phyloP scores from a whole-genome alignment of 129 eudicot species.

The Tagetes erecta region DNA sequence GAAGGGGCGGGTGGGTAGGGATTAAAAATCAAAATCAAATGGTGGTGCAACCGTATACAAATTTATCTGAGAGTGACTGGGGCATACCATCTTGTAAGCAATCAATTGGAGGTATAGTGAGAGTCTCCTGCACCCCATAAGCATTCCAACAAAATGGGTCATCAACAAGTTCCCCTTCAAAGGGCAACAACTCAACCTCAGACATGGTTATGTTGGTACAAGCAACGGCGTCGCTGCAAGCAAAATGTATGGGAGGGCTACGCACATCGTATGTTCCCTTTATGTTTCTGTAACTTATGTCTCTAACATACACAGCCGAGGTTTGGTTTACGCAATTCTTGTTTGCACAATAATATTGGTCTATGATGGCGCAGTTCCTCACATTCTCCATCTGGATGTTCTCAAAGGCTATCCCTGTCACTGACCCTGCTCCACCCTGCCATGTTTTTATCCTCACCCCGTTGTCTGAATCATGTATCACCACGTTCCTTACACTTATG shows the following conservation, averaged over 20 bases:
- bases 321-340: slow-evolving; percentile 77
- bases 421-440: slow-evolving; percentile 98
- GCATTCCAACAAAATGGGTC: slow-evolving; percentile 99
- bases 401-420: slow-evolving; percentile 76
- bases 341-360: slow-evolving; percentile 87
- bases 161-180: slow-evolving; percentile 75
- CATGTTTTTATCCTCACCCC: slow-evolving; percentile 97
- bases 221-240: slow-evolving; percentile 84
- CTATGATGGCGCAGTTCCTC: slow-evolving; percentile 79
- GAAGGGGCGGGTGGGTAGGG: no score
- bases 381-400: slow-evolving; percentile 90
- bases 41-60: slow-evolving; percentile 31
- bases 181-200: slow-evolving; percentile 78
- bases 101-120: slow-evolving; percentile 88
- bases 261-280: slow-evolving; percentile 86
- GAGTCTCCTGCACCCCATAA: slow-evolving; percentile 81
- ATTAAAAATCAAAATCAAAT: background rate
- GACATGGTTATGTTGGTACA: slow-evolving; percentile 98
- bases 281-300: slow-evolving; percentile 68
- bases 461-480: slow-evolving; percentile 81
- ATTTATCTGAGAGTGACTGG: slow-evolving; percentile 31
- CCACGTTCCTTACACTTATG: slow-evolving; percentile 70
- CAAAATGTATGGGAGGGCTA: slow-evolving; percentile 94
- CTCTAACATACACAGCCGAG: slow-evolving; percentile 74
- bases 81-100: slow-evolving; percentile 90